Evolutionary conservation across 1,284 basidiomycete species (phyloP), one percentile per base, ranked within the genome.

Genomic region (Violaceomyces palustris): DNA sequence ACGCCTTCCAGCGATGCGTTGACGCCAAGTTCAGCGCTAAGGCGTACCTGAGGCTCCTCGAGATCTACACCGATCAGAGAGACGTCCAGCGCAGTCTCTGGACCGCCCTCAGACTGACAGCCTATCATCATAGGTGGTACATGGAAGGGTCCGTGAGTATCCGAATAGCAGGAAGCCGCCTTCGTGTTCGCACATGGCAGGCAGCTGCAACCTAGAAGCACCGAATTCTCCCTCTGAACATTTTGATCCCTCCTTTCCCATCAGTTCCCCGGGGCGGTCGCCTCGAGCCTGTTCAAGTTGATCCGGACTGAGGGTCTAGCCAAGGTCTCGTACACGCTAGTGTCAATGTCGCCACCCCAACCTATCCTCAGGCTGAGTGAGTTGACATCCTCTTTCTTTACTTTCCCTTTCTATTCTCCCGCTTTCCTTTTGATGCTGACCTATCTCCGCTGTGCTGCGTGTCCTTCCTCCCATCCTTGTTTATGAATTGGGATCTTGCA

Each of bases 1-100:
- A 99, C 68, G 92, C 92, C 2, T 99, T 87, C 74, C 88, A 94
- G 72, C 83, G 90, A 14, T 93, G 91, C 72, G 81, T 98, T 25
- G 91, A 96, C 57, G 79, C 83, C 31, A 82, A 85, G 43, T 98
- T 97, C 74, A 86, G 86, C 3, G 81, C 85, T 47, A 96, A 94
- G 74, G 91, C 92, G 3, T 92, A 92, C 84, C 77, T 83, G 40
- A 89, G 89, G 72, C 75, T 98, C 41, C 80, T 99, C 75, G 91
- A 97, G 75, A 87, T 86, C 78, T 98, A 96, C 67, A 84, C 89
- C 4, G 89, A 90, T 10, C 90, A 94, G 64, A 85, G 88, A 1
- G 93, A 97, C 71, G 83, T 98, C 37, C 87, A 87, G 68, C 79
- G 90, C 29, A 85, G 84, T 35, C 80, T 98, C 52, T 91, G 93